Conservation (phyloP, 495 filamentous ascomycete species). For the Aspergillus nidulans region DNA sequence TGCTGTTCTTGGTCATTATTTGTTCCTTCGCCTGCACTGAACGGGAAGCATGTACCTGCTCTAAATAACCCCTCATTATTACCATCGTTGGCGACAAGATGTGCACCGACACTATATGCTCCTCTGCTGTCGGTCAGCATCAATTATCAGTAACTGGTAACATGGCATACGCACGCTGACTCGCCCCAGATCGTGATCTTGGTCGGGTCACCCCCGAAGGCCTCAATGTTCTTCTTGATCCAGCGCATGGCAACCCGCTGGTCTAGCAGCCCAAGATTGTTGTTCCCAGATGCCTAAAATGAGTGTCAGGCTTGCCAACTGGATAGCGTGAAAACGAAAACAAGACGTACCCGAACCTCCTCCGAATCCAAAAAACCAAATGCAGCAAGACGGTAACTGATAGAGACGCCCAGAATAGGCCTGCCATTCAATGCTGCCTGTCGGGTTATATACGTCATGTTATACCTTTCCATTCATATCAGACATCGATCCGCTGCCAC, state of each 20-base stretch:
- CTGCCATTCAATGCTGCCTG: constrained; percentile 41
- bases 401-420: constrained; percentile 64
- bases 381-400: constrained; percentile 71
- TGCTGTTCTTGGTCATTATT: constrained; percentile 25
- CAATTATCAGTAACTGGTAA: not conserved
- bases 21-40: not conserved
- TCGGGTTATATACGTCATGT: constrained; percentile 34
- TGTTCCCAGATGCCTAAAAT: constrained; percentile 35
- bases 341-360: constrained; percentile 32
- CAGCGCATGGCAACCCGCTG: constrained; percentile 47
- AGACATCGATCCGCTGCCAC: not conserved
- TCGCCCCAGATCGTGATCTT: constrained; percentile 70
- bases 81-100: constrained; percentile 31
- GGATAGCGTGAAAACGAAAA: not conserved
- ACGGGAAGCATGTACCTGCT: constrained; percentile 20
- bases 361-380: constrained; percentile 64
- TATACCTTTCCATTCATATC: constrained; percentile 20
- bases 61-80: constrained; percentile 35
- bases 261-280: constrained; percentile 49
- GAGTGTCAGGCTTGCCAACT: too few species aligned
- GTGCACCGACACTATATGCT: constrained; percentile 35
- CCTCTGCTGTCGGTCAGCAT: constrained; percentile 17
- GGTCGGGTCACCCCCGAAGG: constrained; percentile 52
- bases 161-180: constrained; percentile 44
- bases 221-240: constrained; percentile 48